A percentile compares a stretch with the other conserved stretches of the same genome.
Conservation (phyloP, 176 grass and related monocot genomes). For the Otatea glauca region DNA sequence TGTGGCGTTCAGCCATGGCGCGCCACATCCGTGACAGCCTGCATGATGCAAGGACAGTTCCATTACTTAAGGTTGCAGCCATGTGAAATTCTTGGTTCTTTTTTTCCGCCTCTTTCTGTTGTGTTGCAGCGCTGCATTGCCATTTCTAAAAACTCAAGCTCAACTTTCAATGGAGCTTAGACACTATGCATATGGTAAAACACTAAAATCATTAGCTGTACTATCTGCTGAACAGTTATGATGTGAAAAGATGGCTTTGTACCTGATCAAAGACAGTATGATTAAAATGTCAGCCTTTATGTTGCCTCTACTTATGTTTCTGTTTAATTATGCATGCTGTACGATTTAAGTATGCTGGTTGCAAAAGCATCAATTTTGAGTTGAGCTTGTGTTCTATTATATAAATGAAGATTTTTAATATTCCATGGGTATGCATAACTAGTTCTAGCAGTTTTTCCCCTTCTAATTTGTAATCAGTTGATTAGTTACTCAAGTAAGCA, state of each 20-base stretch:
- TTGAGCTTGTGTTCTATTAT: not conserved
- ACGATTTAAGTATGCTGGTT: constrained; percentile 1
- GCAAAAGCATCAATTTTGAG: constrained; percentile 13
- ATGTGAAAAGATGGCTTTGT: constrained; percentile 29
- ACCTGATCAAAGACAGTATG: constrained; percentile 9
- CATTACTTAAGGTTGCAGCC: not conserved
- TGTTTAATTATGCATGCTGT: constrained; percentile 12
- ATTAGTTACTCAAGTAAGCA: not conserved
- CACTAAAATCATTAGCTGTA: not conserved
- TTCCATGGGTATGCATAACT: not conserved
- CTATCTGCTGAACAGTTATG: not conserved
- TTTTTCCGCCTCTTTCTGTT: not conserved
- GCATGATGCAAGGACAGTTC: not conserved
- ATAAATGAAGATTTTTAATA: not conserved
- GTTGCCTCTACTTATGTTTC: constrained; percentile 30
- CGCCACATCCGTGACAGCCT: constrained; percentile 89
- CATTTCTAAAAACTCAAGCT: not conserved
- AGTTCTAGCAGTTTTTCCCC: not conserved
- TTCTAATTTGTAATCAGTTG: not conserved
- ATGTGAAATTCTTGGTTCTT: not conserved
- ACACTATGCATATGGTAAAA: not conserved
- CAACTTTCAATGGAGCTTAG: not conserved
- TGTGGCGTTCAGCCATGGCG: constrained; percentile 86
- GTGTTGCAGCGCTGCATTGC: not conserved
- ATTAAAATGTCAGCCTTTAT: constrained; percentile 19